These are phyloP conservation scores for Tubosaeta sp. DNA, from an alignment of 768 basidiomycete genomes.

Conservation along the genomic window DNA sequence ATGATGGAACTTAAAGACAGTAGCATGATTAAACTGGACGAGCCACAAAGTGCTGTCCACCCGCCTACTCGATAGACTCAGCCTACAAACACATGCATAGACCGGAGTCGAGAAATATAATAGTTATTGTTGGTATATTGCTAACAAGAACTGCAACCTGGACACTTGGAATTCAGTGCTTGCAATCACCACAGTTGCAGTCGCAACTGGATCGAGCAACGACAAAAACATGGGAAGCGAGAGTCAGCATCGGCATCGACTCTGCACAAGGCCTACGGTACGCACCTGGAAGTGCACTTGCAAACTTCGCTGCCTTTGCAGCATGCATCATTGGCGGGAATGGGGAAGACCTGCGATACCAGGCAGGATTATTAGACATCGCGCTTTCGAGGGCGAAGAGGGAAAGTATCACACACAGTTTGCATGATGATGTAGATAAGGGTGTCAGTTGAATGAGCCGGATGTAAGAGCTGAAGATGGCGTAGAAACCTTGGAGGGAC, in stretches of 20 bases:
- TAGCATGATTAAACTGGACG: neutral
- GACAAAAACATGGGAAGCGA: neutral
- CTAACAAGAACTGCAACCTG: too few relatives aligned
- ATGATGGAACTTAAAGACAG: neutral
- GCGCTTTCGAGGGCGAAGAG: neutral
- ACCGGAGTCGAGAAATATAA: neutral
- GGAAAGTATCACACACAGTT: conserved; percentile 10
- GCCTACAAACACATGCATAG: neutral
- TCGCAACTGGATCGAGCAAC: conserved; percentile 5
- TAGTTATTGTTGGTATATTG: too few relatives aligned
- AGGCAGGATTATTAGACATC: neutral
- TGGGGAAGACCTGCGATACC: conserved; percentile 2
- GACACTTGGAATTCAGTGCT: conserved; percentile 6
- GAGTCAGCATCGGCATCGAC: neutral
- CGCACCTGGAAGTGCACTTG: conserved; percentile 10
- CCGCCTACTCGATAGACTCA: neutral
- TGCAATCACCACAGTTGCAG: conserved; percentile 20
- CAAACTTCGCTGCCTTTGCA: conserved; percentile 8
- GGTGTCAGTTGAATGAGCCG: neutral
- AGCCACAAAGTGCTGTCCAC: too few relatives aligned
- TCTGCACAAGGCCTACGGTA: neutral
- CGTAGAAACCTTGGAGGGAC: neutral
- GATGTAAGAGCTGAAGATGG: neutral
- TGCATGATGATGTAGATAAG: conserved; percentile 11
- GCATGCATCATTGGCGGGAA: conserved; percentile 17